Percentiles rank a stretch among this genome's conserved stretches.
Evolutionary conservation across 441 rosid genomes (phyloP).

Genomic region (Eutrema salsugineum): DNA sequence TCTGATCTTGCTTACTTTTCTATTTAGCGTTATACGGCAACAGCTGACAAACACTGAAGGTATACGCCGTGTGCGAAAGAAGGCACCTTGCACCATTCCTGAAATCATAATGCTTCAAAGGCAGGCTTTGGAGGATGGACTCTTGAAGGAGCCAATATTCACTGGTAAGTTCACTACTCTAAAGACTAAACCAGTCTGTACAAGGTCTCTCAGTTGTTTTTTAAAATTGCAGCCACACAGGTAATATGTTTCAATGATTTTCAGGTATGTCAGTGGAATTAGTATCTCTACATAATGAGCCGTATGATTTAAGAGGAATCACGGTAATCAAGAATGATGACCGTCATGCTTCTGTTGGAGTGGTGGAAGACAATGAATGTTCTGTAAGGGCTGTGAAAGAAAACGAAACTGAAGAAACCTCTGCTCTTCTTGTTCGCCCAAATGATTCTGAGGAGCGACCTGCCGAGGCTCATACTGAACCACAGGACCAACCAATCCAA

Average conservation of each 20-base stretch:
- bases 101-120: constrained; percentile 87
- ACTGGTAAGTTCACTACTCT: constrained; percentile 60
- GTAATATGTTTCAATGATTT: constrained; percentile 22
- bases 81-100: constrained; percentile 92
- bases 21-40: constrained; percentile 76
- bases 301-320: constrained; percentile 65
- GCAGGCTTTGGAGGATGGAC: constrained; percentile 70
- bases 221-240: background rate
- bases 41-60: constrained; percentile 88
- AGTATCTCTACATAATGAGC: constrained; percentile 52
- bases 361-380: constrained; percentile 37
- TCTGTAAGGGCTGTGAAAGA: constrained; percentile 37
- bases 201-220: constrained; percentile 2
- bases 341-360: constrained; percentile 40
- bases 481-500: constrained; percentile 36
- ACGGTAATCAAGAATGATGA: constrained; percentile 43
- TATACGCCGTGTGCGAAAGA: constrained; percentile 90
- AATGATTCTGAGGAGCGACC: constrained; percentile 41
- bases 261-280: constrained; percentile 75
- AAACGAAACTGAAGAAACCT: constrained; percentile 39
- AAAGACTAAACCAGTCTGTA: background rate
- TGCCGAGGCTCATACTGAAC: constrained; percentile 32
- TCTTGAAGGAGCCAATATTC: constrained; percentile 59
- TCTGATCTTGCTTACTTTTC: constrained; percentile 30
- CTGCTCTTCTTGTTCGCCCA: constrained; percentile 31